These are phyloP conservation scores for Trebouxia gelatinosa DNA, from an alignment of 163 green algal species.

Conservation along the genomic window DNA sequence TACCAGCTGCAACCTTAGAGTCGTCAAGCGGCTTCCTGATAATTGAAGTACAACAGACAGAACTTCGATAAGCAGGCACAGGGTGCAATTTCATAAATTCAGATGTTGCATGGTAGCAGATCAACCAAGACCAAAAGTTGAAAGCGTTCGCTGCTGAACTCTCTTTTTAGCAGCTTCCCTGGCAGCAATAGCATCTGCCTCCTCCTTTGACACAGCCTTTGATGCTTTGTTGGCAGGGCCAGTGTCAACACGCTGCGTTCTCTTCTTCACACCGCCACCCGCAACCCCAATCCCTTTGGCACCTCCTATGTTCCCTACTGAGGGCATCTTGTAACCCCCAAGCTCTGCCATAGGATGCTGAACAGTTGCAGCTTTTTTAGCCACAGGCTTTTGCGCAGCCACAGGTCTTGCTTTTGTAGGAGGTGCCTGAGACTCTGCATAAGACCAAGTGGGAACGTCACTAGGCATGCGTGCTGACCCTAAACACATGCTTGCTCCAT, in stretches of 20 bases:
- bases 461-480: neutral
- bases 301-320: constrained; percentile 44
- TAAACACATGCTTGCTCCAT: no score
- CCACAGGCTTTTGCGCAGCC: no score
- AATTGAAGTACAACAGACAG: no score
- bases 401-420: no score
- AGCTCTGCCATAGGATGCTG: constrained; percentile 41
- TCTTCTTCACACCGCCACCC: neutral
- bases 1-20: no score
- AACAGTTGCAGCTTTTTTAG: neutral
- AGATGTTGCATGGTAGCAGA: neutral
- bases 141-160: constrained; percentile 50
- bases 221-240: neutral
- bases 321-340: constrained; percentile 59
- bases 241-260: neutral
- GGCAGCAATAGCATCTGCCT: constrained; percentile 42
- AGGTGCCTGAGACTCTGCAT: no score
- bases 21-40: no score
- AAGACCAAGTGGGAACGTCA: no score
- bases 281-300: constrained; percentile 43
- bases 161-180: constrained; percentile 50
- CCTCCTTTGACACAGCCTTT: constrained; percentile 41
- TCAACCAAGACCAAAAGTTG: constrained; percentile 42
- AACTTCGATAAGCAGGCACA: no score
- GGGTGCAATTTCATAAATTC: no score